Evolutionary conservation across 441 rosid species (phyloP).

Genomic region (Arabidopsis lyrata): DNA sequence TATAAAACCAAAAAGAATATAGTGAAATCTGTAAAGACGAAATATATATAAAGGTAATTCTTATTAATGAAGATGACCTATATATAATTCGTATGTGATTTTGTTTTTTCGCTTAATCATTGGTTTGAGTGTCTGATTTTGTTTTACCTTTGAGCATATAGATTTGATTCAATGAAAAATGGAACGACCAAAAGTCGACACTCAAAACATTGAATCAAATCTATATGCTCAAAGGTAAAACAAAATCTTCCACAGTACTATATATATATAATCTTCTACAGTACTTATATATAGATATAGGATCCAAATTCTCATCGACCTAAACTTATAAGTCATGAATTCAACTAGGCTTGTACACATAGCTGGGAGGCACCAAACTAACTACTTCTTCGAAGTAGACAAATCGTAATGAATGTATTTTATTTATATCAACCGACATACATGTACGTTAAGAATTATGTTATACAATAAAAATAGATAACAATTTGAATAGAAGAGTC

Average conservation of each 20-base stretch:
- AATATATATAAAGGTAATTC: neutral
- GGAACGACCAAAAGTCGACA: too few relatives aligned
- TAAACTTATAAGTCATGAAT: neutral
- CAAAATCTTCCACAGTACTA: neutral
- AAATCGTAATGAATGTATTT: neutral
- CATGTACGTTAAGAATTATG: neutral
- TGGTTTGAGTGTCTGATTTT: neutral
- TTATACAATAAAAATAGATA: neutral
- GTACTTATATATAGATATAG: neutral
- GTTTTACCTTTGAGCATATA: too few relatives aligned
- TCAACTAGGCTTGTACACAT: constrained; percentile 14
- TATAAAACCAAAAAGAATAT: too few relatives aligned
- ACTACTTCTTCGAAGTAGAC: neutral
- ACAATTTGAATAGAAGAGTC: constrained; percentile 11
- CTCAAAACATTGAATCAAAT: neutral
- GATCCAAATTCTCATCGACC: constrained; percentile 12
- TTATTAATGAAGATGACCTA: too few relatives aligned
- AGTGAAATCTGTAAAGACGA: neutral
- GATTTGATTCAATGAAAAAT: too few relatives aligned
- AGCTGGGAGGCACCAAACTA: constrained; percentile 3
- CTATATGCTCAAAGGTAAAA: neutral
- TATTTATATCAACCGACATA: neutral
- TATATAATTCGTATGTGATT: neutral
- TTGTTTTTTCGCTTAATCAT: neutral
- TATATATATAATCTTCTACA: too few relatives aligned